These are phyloP conservation scores for Neurospora sp. DNA, from an alignment of 495 filamentous ascomycete genomes.

Conservation along the genomic window DNA sequence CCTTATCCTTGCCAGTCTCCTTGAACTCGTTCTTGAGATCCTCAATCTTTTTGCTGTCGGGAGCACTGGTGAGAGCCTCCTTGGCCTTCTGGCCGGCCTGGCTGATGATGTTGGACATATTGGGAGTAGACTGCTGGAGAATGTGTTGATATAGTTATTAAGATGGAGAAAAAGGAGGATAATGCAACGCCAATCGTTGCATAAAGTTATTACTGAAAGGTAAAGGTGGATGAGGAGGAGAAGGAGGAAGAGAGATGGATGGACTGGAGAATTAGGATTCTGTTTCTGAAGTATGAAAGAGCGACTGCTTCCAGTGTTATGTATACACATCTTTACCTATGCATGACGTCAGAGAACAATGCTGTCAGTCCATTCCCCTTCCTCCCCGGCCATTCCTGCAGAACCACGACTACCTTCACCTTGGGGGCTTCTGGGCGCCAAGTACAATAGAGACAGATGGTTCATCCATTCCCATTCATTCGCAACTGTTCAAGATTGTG, in stretches of 20 bases:
- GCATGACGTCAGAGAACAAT: neutral
- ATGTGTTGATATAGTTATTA: too few relatives aligned
- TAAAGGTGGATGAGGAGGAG: neutral
- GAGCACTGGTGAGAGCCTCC: conserved; percentile 21
- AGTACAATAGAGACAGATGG: neutral
- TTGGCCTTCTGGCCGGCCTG: conserved; percentile 18
- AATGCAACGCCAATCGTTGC: neutral
- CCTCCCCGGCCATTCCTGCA: too few relatives aligned
- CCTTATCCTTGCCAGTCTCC: conserved; percentile 15
- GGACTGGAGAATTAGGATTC: neutral
- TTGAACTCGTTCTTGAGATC: conserved; percentile 30
- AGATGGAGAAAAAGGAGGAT: too few relatives aligned
- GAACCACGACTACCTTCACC: too few relatives aligned
- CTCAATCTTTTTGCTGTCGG: conserved; percentile 26
- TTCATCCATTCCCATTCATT: neutral
- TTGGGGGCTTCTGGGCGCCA: too few relatives aligned
- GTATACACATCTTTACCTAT: neutral
- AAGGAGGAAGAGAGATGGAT: neutral
- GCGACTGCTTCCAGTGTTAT: neutral
- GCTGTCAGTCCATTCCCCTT: neutral
- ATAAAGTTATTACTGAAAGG: too few relatives aligned
- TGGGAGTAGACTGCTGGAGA: neutral
- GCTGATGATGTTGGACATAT: conserved; percentile 11
- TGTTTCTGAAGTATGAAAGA: neutral
- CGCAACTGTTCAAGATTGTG: neutral